Evolutionary conservation across 306 rosid species (phyloP).

Genomic region (Prunus mongolica): DNA sequence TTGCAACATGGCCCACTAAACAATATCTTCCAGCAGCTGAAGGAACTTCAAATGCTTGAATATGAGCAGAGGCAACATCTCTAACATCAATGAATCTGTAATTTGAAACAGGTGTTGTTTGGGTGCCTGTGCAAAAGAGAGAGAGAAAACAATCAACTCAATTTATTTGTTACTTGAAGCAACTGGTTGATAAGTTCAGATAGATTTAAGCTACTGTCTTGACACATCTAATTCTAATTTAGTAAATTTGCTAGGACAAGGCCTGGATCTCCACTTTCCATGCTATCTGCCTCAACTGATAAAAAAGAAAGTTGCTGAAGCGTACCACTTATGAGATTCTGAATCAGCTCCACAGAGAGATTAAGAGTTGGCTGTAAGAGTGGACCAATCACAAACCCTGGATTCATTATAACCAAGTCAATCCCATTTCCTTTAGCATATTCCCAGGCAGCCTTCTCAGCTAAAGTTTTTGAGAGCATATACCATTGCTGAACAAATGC

Average conservation of each 20-base stretch:
- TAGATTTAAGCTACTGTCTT: background rate
- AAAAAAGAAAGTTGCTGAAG: background rate
- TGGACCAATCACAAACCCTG: slow-evolving; percentile 27
- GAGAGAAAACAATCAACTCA: background rate
- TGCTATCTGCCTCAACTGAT: background rate
- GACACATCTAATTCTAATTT: background rate
- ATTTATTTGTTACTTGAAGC: background rate
- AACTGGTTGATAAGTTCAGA: background rate
- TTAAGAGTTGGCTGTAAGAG: slow-evolving; percentile 20
- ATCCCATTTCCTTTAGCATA: slow-evolving; percentile 21
- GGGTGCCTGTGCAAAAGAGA: background rate
- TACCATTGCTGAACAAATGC: slow-evolving; percentile 10
- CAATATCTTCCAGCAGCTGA: slow-evolving; percentile 31
- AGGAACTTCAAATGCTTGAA: slow-evolving; percentile 17
- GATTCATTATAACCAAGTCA: slow-evolving; percentile 22
- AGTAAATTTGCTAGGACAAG: background rate
- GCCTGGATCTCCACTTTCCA: background rate
- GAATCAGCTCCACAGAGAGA: background rate
- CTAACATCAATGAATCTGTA: slow-evolving; percentile 20
- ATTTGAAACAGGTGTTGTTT: background rate
- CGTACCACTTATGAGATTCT: slow-evolving; percentile 4
- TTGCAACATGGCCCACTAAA: background rate
- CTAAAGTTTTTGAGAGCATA: slow-evolving; percentile 21
- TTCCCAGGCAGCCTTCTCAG: slow-evolving; percentile 33
- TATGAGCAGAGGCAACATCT: slow-evolving; percentile 24